A percentile compares a stretch with the other conserved stretches of the same genome.
Conservation (phyloP, 768 basidiomycete genomes). For the Kwoniella sp. region DNA sequence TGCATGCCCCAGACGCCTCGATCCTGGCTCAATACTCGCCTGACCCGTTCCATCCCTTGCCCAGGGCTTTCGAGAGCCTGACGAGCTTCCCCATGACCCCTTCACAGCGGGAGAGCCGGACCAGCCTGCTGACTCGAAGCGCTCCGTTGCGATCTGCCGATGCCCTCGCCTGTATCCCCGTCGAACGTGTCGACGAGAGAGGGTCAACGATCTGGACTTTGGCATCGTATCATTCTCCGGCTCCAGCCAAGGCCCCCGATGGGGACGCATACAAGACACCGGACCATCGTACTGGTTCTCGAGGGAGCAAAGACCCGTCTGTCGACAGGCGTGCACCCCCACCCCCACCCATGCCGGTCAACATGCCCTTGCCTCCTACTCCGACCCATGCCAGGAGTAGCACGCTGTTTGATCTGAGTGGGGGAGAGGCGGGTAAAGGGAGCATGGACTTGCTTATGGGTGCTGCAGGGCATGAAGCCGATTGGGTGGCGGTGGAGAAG, state of each 20-base stretch:
- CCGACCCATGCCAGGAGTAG: slow-evolving; percentile 24
- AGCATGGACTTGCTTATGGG: slow-evolving; percentile 36
- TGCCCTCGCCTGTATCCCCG: slow-evolving; percentile 12
- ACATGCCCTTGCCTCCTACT: slow-evolving; percentile 41
- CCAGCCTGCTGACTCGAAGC: slow-evolving; percentile 13
- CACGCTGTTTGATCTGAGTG: slow-evolving; percentile 16
- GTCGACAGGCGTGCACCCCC: slow-evolving; percentile 29
- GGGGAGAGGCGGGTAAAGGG: slow-evolving; percentile 18
- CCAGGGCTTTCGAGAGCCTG: slow-evolving; percentile 32
- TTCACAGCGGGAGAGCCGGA: slow-evolving; percentile 11
- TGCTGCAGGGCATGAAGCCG: slow-evolving; percentile 14
- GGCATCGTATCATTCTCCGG: slow-evolving; percentile 26
- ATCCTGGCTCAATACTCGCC: slow-evolving; percentile 37
- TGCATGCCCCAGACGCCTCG: slow-evolving; percentile 26
- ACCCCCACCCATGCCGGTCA: slow-evolving; percentile 36
- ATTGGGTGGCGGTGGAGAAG: slow-evolving; percentile 33
- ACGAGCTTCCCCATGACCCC: slow-evolving; percentile 32
- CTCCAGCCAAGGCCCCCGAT: neutral
- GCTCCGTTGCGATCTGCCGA: slow-evolving; percentile 3
- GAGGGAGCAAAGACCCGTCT: neutral
- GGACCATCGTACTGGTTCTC: neutral
- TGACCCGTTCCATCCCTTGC: slow-evolving; percentile 38
- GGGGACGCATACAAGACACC: slow-evolving; percentile 9
- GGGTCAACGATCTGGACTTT: slow-evolving; percentile 30
- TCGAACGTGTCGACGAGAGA: slow-evolving; percentile 1